Conservation (phyloP, 768 basidiomycete genomes). For the Lyophyllum decastes region DNA sequence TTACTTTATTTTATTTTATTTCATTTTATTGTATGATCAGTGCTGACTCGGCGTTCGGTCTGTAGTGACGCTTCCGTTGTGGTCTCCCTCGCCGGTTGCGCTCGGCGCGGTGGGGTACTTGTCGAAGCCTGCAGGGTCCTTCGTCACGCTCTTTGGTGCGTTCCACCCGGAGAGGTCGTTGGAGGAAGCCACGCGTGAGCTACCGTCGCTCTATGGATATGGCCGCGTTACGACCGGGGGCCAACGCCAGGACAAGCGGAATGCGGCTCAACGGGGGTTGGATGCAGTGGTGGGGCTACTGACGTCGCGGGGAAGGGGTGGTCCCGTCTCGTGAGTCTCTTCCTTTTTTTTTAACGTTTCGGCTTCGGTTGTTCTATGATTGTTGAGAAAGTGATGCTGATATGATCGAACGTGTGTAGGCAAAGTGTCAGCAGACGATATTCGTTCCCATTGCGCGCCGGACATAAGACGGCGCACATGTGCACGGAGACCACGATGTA, state of each 20-base stretch:
- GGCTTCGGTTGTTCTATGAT: background rate
- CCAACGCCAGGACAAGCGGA: conserved; percentile 59
- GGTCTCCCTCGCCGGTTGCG: conserved; percentile 62
- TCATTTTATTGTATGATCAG: background rate
- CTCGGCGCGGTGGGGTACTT: conserved; percentile 80
- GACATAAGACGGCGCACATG: conserved; percentile 67
- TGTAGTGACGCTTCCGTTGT: conserved; percentile 66
- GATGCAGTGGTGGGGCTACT: conserved; percentile 55
- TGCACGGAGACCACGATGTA: conserved; percentile 73
- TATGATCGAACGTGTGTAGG: conserved; percentile 26
- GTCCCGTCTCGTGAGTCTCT: conserved; percentile 38
- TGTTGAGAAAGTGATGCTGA: background rate
- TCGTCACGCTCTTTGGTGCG: conserved; percentile 74
- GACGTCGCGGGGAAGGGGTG: conserved; percentile 40
- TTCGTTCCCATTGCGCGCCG: conserved; percentile 59
- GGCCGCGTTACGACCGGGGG: conserved; percentile 52
- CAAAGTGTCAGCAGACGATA: conserved; percentile 52
- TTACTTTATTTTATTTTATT: no score
- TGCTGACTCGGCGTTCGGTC: background rate
- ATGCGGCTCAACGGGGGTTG: conserved; percentile 54
- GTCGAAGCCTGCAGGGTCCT: conserved; percentile 63
- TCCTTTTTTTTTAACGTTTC: conserved; percentile 1
- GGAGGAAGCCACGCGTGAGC: conserved; percentile 39
- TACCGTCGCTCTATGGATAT: conserved; percentile 67
- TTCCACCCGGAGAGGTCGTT: conserved; percentile 51